phyloP scores from a whole-genome alignment of 345 rosid genomes.

The Firmiana major region DNA sequence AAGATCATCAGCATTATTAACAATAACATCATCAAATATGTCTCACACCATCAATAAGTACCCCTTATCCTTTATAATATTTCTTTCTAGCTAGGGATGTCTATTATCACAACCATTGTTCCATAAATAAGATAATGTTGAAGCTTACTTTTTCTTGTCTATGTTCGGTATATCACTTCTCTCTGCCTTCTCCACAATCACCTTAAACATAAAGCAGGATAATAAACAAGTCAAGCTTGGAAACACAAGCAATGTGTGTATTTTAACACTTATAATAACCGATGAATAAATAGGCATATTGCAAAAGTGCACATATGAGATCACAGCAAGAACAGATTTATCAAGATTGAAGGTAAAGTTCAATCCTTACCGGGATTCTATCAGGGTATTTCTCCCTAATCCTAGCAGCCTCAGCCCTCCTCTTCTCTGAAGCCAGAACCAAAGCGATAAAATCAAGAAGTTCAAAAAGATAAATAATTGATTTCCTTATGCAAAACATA shows the following conservation, averaged over 20 bases:
- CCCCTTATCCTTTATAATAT: background rate
- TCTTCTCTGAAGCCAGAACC: slow-evolving; percentile 60
- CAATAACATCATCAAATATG: background rate
- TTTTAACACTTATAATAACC: background rate
- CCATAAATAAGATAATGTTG: background rate
- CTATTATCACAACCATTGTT: background rate
- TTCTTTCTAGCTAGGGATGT: background rate
- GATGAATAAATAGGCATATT: background rate
- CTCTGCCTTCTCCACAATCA: slow-evolving; percentile 96
- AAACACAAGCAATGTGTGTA: background rate
- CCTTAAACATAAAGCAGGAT: slow-evolving; percentile 38
- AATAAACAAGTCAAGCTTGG: slow-evolving; percentile 11
- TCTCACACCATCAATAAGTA: background rate
- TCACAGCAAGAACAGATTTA: background rate
- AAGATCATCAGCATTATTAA: background rate
- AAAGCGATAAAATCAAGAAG: slow-evolving; percentile 4
- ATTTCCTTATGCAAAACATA: background rate
- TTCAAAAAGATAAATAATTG: background rate
- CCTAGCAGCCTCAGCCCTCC: slow-evolving; percentile 91
- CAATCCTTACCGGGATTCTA: slow-evolving; percentile 79
- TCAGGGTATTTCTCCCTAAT: slow-evolving; percentile 93
- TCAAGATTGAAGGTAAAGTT: background rate
- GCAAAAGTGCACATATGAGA: background rate
- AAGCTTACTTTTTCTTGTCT: slow-evolving; percentile 86
- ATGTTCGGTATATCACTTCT: slow-evolving; percentile 90